Base-by-base conservation (phyloP, 768 basidiomycete genomes). In the Amanita inopinata region DNA sequence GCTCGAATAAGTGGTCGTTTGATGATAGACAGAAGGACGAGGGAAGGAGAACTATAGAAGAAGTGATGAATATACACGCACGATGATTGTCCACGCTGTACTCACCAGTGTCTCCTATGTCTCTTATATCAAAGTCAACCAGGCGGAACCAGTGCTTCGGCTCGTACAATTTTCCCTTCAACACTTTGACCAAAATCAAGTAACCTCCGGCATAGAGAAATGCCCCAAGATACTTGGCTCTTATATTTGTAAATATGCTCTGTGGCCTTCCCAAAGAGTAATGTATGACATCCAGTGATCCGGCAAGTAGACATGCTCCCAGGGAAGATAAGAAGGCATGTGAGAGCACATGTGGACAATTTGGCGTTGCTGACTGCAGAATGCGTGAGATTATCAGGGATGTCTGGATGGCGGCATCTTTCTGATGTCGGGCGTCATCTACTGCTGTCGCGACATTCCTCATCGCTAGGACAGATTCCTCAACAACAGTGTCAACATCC, bases 151-250 rank as follows among this genome's bases (percentile, higher is more conserved):
- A 98, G 56, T 94, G 84, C 47, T 71, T 76, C 12, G 90, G 80
- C 53, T 93, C 89, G 54, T 96, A 99, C 24, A 67, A 67, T 57
- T 71, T 86, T 45, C 75, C 71, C 62, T 88, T 91, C 51, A 73
- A 66, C 30, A 92, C 82, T 63, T 94, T 97, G 50, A 79, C 88
- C 33, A 99, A 64, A 15, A 96, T 70, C 28, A 97, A 61, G 57
- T 90, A 97, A 8, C 86, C 90, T 8, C 84, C 80, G 25, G 71
- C 63, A 53, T 92, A 99, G 33, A 99, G 64, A 60, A 99, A 94
- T 12, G 83, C 85, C 22, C 87, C 92, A 18, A 89, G 71, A 58
- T 96, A 97, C 61, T 87, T 89, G 47, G 84, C 82, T 57, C 73
- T 78, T 51, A 84, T 69, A 23, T 71, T 76, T 38, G 70, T 64